phyloP scores from a whole-genome alignment of 345 rosid genomes.

The Eucalyptus caleyi region DNA sequence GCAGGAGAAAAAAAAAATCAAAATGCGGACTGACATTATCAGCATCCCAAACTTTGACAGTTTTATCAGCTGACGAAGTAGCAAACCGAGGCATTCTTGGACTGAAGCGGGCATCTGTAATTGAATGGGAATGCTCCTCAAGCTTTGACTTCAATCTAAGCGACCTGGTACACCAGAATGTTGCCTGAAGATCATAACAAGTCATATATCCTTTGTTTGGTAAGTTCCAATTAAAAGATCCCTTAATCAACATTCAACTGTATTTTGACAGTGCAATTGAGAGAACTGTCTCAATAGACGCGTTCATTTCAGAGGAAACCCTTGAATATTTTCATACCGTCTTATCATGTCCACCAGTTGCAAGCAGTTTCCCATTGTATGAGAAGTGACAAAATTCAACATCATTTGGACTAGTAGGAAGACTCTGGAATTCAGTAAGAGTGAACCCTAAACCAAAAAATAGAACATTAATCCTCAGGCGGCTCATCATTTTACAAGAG shows the following conservation, averaged over 20 bases:
- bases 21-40: constrained; percentile 33
- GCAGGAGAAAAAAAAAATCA: background rate
- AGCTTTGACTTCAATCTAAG: constrained; percentile 31
- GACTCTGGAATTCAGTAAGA: constrained; percentile 27
- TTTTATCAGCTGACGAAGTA: constrained; percentile 59
- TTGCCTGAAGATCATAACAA: constrained; percentile 22
- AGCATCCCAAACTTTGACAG: constrained; percentile 63
- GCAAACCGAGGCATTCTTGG: constrained; percentile 48
- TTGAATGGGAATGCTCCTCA: constrained; percentile 47
- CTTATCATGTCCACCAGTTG: constrained; percentile 59
- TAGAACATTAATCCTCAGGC: background rate
- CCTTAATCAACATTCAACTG: background rate
- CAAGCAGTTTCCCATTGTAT: constrained; percentile 56
- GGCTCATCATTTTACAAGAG: background rate
- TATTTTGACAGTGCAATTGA: background rate
- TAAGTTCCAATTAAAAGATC: background rate
- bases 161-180: constrained; percentile 51
- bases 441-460: constrained; percentile 19
- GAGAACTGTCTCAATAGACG: background rate
- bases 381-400: constrained; percentile 67
- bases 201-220: background rate
- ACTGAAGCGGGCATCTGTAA: constrained; percentile 67
- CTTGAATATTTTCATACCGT: constrained; percentile 21
- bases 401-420: constrained; percentile 26
- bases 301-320: background rate